phyloP scores from a whole-genome alignment of 1,284 basidiomycete species.

The Hemileia vastatrix region DNA sequence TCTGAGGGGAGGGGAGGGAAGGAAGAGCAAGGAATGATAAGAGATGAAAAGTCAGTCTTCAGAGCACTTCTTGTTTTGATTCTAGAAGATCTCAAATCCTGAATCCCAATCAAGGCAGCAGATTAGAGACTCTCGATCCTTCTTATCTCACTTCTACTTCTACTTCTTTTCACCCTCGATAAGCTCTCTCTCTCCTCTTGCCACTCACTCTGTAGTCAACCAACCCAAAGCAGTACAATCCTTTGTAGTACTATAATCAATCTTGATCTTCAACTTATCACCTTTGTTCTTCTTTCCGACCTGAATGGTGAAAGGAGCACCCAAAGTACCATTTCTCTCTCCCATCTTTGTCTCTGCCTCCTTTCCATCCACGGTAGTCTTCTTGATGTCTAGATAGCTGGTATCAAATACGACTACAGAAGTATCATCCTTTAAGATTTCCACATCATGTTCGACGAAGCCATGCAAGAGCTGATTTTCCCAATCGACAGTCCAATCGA shows the following conservation, averaged over 20 bases:
- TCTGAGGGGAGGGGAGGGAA: slow-evolving; percentile 44
- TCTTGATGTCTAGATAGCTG: slow-evolving; percentile 58
- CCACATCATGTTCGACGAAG: slow-evolving; percentile 35
- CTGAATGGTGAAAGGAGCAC: slow-evolving; percentile 45
- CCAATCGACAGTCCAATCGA: slow-evolving; percentile 43
- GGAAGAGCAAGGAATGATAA: background rate
- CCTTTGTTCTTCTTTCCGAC: slow-evolving; percentile 45
- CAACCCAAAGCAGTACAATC: slow-evolving; percentile 81
- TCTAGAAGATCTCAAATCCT: background rate
- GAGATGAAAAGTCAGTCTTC: background rate
- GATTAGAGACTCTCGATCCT: background rate
- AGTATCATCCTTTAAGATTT: slow-evolving; percentile 31
- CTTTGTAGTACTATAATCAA: slow-evolving; percentile 65
- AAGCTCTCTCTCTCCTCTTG: too few relatives aligned
- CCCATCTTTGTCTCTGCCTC: slow-evolving; percentile 52
- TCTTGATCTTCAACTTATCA: slow-evolving; percentile 51
- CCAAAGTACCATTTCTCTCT: slow-evolving; percentile 45
- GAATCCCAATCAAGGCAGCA: background rate
- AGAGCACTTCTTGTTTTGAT: background rate
- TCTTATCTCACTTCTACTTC: background rate
- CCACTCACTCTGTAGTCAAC: slow-evolving; percentile 69
- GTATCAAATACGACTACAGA: slow-evolving; percentile 64
- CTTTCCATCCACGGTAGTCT: slow-evolving; percentile 53
- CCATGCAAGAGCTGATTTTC: slow-evolving; percentile 34
- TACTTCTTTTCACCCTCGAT: too few relatives aligned